phyloP scores from a whole-genome alignment of 208 protist species.

The Herpetomonas tarakana region DNA sequence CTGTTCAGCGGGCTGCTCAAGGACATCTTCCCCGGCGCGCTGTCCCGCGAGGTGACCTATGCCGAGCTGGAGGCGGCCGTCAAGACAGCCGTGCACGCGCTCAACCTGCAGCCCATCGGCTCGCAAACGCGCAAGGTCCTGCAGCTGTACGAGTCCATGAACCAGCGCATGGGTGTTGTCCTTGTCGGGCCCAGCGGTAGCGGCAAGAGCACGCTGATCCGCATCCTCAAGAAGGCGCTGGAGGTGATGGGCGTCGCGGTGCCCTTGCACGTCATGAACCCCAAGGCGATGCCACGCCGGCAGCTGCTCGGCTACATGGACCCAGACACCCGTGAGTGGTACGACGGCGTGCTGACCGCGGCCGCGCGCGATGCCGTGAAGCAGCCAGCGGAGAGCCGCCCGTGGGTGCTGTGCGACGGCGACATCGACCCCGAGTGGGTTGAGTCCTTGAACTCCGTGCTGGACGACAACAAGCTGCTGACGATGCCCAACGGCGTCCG shows the following conservation, averaged over 20 bases:
- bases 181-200: conserved; percentile 91
- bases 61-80: conserved; percentile 84
- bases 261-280: conserved; percentile 89
- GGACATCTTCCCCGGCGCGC: conserved; percentile 86
- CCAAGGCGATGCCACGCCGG: conserved; percentile 90
- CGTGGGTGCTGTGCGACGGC: conserved; percentile 96
- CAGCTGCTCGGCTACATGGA: conserved; percentile 96
- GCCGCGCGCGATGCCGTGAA: conserved; percentile 90
- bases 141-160: conserved; percentile 92
- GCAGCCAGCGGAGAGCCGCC: conserved; percentile 52
- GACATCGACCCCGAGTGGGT: conserved; percentile 99
- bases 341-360: conserved; percentile 97
- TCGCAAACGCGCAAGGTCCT: conserved; percentile 88
- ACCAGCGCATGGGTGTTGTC: conserved; percentile 94
- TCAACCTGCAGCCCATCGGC: conserved; percentile 66
- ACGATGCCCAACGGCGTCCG: conserved; percentile 98
- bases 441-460: conserved; percentile 98
- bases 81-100: conserved; percentile 44
- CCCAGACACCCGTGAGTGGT: conserved; percentile 97
- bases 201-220: conserved; percentile 91
- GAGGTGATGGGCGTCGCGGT: conserved; percentile 71
- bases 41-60: conserved; percentile 67
- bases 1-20: conserved; percentile 93
- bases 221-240: conserved; percentile 82
- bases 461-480: conserved; percentile 98